Conservation (phyloP, 208 protist genomes). For the Leishmania major region DNA sequence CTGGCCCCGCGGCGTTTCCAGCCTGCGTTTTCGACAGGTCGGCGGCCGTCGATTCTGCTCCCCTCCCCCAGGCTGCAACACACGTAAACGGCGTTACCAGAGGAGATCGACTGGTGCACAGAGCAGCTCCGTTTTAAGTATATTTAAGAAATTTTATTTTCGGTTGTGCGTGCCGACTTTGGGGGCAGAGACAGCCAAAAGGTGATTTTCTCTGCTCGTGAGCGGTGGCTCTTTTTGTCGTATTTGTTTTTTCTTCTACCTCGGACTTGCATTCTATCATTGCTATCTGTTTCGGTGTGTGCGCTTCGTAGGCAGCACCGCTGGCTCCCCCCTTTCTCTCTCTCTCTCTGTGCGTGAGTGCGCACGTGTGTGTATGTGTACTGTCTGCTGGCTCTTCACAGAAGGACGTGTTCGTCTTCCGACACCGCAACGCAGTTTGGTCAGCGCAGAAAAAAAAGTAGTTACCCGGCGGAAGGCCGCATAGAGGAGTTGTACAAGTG, state of each 20-base stretch:
- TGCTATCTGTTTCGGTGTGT: not conserved
- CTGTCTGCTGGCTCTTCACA: not conserved
- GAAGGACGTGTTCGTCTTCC: not conserved
- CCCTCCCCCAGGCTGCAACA: no score
- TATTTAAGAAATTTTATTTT: not conserved
- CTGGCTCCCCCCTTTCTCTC: not conserved
- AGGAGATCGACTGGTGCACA: not conserved
- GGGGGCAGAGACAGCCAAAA: not conserved
- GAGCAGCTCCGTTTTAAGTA: not conserved
- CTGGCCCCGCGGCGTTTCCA: not conserved
- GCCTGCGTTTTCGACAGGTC: no score
- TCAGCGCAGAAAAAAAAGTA: not conserved
- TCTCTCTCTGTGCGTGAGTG: not conserved
- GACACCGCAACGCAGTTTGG: not conserved
- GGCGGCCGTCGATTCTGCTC: not conserved
- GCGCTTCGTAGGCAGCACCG: not conserved
- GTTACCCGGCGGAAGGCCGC: not conserved
- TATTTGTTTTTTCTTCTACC: not conserved
- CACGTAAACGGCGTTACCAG: not conserved
- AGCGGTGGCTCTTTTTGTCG: not conserved
- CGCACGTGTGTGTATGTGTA: not conserved
- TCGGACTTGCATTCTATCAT: not conserved
- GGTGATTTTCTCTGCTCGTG: not conserved
- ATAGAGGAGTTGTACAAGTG: not conserved
- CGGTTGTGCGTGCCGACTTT: not conserved